Base-by-base conservation (phyloP, 768 basidiomycete species). In the Mycena olivaceomarginata region DNA sequence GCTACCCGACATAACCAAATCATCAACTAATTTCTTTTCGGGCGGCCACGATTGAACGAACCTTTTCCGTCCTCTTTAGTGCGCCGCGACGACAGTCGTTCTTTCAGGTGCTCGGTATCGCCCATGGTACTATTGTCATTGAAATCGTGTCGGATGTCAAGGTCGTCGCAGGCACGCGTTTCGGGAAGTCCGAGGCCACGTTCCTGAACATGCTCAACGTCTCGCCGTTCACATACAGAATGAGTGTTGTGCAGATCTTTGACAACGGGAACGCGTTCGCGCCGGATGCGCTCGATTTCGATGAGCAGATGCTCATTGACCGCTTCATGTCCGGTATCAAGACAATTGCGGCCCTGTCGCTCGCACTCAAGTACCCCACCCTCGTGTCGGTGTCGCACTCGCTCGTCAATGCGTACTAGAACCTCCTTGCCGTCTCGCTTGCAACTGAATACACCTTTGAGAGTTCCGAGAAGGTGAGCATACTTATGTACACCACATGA, bases 141-240 rank as follows among this genome's bases (percentile, higher is more conserved):
- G 98, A 99, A 96, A 99, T 99, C 85, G 96, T 98, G 76, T 92
- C 94, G 80, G 98, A 99, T 84, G 94, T 99, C 84, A 94, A 98
- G 89, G 98, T 99, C 90, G 96, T 99, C 83, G 88, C 94, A 70
- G 98, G 98, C 77, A 94, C 93, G 80, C 96, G 97, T 90, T 98
- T 99, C 86, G 98, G 98, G 81, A 84, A 94, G 41, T 99, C 98
- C 88, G 98, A 99, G 89, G 98, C 98, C 67, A 97, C 98, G 77
- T 93, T 99, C 82, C 91, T 99, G 81, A 99, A 99, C 95, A 98
- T 99, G 98, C 87, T 99, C 84, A 98, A 98, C 92, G 99, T 99
- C 87, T 99, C 98, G 63, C 97, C 97, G 79, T 98, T 99, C 94
- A 99, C 98, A 57, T 99, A 98, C 90, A 98, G 98, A 83, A 99